A percentile compares a stretch with the other conserved stretches of the same genome.
Conservation (phyloP, 225 moss, liverwort and hornwort genomes). For the Sphagnum contortum region DNA sequence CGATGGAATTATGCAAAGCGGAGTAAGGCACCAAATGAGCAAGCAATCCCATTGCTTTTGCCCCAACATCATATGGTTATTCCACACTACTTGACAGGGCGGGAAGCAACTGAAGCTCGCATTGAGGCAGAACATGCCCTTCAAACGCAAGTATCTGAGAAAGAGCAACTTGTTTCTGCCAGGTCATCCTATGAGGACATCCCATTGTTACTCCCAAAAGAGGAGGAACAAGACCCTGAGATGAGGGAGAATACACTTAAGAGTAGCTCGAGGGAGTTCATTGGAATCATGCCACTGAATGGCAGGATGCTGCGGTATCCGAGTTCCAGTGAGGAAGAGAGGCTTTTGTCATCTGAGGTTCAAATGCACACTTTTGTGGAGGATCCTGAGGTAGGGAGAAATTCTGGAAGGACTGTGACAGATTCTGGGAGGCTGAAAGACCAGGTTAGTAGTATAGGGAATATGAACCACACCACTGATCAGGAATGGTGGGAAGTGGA, state of each 20-base stretch:
- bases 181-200: constrained; percentile 55
- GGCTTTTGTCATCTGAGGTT: constrained; percentile 38
- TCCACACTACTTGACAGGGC: constrained; percentile 59
- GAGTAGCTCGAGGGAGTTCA: constrained; percentile 35
- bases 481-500: constrained; percentile 42
- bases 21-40: constrained; percentile 56
- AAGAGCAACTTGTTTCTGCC: constrained; percentile 22
- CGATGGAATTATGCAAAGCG: constrained; percentile 63
- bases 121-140: constrained; percentile 42
- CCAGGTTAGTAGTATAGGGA: constrained; percentile 18
- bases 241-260: constrained; percentile 6
- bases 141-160: constrained; percentile 32
- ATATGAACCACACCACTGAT: constrained; percentile 22
- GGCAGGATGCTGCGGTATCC: constrained; percentile 14
- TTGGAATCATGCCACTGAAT: constrained; percentile 43
- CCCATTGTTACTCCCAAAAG: constrained; percentile 51
- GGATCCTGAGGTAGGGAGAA: constrained; percentile 17
- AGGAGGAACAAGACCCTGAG: constrained; percentile 24
- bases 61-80: constrained; percentile 71
- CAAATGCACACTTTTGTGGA: constrained; percentile 48
- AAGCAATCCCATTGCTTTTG: constrained; percentile 43
- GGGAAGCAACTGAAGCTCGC: constrained; percentile 38
- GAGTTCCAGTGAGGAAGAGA: constrained; percentile 35
- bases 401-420: constrained; percentile 19
- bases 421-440: constrained; percentile 14